phyloP scores from a whole-genome alignment of 192 early-diverging fungal species.

The Glomus cerebriforme region DNA sequence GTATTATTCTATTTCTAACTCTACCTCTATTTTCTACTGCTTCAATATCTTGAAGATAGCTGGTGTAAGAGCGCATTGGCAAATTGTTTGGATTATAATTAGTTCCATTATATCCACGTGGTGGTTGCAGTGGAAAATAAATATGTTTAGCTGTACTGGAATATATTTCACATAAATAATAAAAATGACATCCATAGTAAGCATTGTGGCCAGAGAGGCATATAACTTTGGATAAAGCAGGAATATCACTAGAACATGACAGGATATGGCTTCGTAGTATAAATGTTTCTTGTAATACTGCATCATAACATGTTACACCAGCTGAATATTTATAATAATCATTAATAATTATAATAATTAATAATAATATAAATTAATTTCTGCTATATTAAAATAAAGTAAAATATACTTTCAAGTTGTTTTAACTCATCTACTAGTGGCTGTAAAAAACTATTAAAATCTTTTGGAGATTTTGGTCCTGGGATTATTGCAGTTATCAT shows the following conservation, averaged over 20 bases:
- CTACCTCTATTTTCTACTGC: not conserved
- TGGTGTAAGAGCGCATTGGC: not conserved
- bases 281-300: not conserved
- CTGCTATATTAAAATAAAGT: no score
- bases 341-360: no score
- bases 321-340: not conserved
- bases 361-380: no score
- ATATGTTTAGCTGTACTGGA: not conserved
- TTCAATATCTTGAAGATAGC: not conserved
- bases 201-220: not conserved
- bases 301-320: not conserved
- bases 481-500: not conserved
- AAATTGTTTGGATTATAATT: not conserved
- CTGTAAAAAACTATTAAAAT: constrained; percentile 3
- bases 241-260: not conserved
- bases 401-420: not conserved
- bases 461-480: not conserved
- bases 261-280: not conserved
- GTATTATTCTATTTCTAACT: not conserved
- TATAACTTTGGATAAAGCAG: not conserved
- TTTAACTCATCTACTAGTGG: not conserved
- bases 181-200: not conserved
- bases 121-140: not conserved
- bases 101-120: not conserved
- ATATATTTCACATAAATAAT: not conserved